These are phyloP conservation scores for Incumbomyces lentus DNA, from an alignment of 2,329 filamentous ascomycete species.

Conservation along the genomic window DNA sequence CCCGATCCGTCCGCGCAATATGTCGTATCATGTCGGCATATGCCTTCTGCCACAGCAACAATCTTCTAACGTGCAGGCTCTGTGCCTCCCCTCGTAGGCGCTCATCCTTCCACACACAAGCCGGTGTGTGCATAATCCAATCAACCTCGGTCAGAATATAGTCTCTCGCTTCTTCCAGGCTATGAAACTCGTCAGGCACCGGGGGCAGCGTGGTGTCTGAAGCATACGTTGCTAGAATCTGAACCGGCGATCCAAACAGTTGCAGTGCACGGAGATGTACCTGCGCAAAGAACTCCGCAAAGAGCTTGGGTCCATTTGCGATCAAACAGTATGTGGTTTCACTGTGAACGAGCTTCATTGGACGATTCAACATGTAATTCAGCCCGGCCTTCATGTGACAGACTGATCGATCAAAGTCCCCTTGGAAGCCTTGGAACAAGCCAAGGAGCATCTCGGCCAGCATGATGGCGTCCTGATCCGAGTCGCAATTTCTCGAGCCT, in stretches of 20 bases:
- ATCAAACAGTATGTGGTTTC: constrained; percentile 17
- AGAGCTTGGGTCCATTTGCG: background rate
- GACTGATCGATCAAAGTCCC: constrained; percentile 14
- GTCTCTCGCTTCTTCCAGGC: constrained; percentile 18
- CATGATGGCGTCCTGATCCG: constrained; percentile 14
- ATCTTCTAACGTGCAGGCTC: constrained; percentile 17
- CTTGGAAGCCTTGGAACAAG: constrained; percentile 20
- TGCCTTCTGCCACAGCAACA: constrained; percentile 18
- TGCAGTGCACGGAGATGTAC: background rate
- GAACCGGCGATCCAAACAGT: constrained; percentile 11
- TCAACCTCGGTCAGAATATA: constrained; percentile 18
- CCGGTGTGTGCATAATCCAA: constrained; percentile 18
- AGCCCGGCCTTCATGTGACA: constrained; percentile 14
- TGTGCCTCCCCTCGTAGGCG: constrained; percentile 7
- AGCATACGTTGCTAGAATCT: constrained; percentile 9
- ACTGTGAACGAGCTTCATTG: constrained; percentile 15
- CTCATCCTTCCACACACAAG: constrained; percentile 7
- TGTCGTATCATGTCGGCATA: constrained; percentile 13
- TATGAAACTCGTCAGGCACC: constrained; percentile 14
- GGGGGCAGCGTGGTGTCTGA: constrained; percentile 4
- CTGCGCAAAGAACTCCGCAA: background rate
- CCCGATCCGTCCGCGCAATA: background rate
- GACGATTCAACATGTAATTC: constrained; percentile 12
- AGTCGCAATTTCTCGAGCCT: background rate
- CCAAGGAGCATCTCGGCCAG: constrained; percentile 16